Conservation (phyloP, 176 grass and related monocot species). For the Stipa capillata region DNA sequence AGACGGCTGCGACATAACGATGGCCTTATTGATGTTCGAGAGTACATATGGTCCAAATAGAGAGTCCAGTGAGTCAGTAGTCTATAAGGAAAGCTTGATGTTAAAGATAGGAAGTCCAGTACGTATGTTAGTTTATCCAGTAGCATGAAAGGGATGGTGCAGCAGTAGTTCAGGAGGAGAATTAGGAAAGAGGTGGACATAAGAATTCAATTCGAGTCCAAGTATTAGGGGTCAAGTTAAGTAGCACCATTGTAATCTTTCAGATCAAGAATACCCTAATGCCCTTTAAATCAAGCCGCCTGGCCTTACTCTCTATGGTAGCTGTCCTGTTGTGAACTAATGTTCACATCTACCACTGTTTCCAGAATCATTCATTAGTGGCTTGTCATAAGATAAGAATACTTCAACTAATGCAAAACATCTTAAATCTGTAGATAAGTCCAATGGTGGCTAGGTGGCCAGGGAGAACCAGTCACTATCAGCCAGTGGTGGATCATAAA, state of each 20-base stretch:
- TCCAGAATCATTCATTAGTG: not conserved
- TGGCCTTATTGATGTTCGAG: not conserved
- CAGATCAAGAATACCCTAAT: slow-evolving; percentile 5
- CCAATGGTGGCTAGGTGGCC: not conserved
- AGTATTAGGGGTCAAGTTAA: not conserved
- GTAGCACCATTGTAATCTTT: not conserved
- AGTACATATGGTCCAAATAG: not conserved
- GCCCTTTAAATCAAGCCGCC: not conserved
- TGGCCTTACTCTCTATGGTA: too few species aligned
- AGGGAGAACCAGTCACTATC: not conserved
- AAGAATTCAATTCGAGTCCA: not conserved
- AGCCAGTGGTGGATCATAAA: not conserved
- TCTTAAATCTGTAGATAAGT: not conserved
- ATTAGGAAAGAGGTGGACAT: not conserved
- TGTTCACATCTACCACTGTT: not conserved
- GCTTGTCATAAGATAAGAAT: not conserved
- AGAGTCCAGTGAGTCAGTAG: not conserved
- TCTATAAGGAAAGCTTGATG: not conserved
- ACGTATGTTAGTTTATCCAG: not conserved
- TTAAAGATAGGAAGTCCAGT: not conserved
- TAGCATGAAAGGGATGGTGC: not conserved
- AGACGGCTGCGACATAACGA: not conserved
- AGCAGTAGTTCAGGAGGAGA: not conserved
- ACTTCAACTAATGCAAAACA: not conserved
- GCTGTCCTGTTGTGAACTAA: too few species aligned